phyloP scores from a whole-genome alignment of 331 rosid species.

The Malus hybrid region DNA sequence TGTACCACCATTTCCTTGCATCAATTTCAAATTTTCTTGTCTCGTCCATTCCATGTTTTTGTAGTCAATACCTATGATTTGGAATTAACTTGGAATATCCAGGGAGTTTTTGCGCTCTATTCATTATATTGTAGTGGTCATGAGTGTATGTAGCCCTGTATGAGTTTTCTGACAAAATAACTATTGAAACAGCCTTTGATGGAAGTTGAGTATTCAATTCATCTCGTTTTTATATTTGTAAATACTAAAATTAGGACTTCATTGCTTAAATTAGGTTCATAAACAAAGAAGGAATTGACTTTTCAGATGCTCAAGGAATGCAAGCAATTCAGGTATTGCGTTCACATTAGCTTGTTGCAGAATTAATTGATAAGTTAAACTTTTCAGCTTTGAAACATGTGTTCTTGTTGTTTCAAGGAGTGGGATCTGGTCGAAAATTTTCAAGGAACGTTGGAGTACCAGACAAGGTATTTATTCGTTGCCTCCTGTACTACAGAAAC shows the following conservation, averaged over 20 bases:
- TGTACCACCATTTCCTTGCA: neutral
- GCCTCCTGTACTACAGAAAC: slow-evolving; percentile 5
- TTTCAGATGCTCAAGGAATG: slow-evolving; percentile 95
- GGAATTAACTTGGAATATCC: neutral
- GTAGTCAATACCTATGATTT: neutral
- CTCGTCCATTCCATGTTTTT: neutral
- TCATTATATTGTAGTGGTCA: neutral
- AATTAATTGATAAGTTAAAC: slow-evolving; percentile 18
- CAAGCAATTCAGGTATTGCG: slow-evolving; percentile 89
- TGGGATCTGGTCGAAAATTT: slow-evolving; percentile 96
- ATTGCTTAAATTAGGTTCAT: slow-evolving; percentile 53
- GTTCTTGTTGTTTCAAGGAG: slow-evolving; percentile 45
- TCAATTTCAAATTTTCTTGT: neutral
- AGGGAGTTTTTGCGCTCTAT: neutral
- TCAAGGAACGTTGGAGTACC: slow-evolving; percentile 95
- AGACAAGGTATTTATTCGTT: slow-evolving; percentile 64
- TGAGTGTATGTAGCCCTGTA: neutral
- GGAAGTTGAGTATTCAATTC: neutral
- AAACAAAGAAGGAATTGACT: slow-evolving; percentile 94
- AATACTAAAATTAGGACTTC: slow-evolving; percentile 8
- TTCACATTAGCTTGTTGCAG: slow-evolving; percentile 11
- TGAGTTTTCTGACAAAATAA: neutral
- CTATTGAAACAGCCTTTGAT: neutral
- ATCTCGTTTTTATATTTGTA: slow-evolving; percentile 6
- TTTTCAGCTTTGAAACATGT: slow-evolving; percentile 12